Percentiles rank a stretch among this genome's conserved stretches.
These are phyloP conservation scores for Juglanconis oblonga DNA, from an alignment of 2,329 filamentous ascomycete genomes.

Conservation along the genomic window DNA sequence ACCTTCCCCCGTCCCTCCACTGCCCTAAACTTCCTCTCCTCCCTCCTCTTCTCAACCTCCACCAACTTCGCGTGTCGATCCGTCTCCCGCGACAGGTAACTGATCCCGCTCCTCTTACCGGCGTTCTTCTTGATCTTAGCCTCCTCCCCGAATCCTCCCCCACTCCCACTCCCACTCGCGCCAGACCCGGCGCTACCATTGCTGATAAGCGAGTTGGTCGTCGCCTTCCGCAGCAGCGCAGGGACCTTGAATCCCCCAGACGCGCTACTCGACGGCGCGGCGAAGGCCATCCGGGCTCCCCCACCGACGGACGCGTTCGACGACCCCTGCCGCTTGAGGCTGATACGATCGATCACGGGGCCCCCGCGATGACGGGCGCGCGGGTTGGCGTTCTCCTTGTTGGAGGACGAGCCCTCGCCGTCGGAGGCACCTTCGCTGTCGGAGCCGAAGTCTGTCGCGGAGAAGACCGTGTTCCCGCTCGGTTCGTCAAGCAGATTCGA, in stretches of 20 bases:
- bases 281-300: slow-evolving; percentile 55
- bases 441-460: slow-evolving; percentile 45
- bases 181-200: slow-evolving; percentile 2
- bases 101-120: slow-evolving; percentile 58
- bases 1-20: slow-evolving; percentile 53
- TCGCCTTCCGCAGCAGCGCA: slow-evolving; percentile 69
- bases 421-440: slow-evolving; percentile 55
- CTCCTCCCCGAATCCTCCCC: slow-evolving; percentile 32
- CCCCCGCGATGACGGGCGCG: slow-evolving; percentile 33
- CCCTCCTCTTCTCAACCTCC: slow-evolving; percentile 56
- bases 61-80: slow-evolving; percentile 53
- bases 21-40: slow-evolving; percentile 56
- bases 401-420: slow-evolving; percentile 28
- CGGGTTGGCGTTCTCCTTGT: slow-evolving; percentile 51
- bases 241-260: slow-evolving; percentile 62
- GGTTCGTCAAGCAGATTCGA: slow-evolving; percentile 79
- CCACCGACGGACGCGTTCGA: slow-evolving; percentile 29
- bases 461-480: slow-evolving; percentile 47
- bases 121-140: slow-evolving; percentile 59
- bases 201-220: slow-evolving; percentile 56
- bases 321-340: slow-evolving; percentile 55
- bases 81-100: slow-evolving; percentile 58
- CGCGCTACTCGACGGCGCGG: slow-evolving; percentile 35
- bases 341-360: slow-evolving; percentile 70
- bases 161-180: neutral